Percentiles rank a stretch among this genome's conserved stretches.
Evolutionary conservation across 768 basidiomycete genomes (phyloP).

Genomic region (Suillus cothurnatus): DNA sequence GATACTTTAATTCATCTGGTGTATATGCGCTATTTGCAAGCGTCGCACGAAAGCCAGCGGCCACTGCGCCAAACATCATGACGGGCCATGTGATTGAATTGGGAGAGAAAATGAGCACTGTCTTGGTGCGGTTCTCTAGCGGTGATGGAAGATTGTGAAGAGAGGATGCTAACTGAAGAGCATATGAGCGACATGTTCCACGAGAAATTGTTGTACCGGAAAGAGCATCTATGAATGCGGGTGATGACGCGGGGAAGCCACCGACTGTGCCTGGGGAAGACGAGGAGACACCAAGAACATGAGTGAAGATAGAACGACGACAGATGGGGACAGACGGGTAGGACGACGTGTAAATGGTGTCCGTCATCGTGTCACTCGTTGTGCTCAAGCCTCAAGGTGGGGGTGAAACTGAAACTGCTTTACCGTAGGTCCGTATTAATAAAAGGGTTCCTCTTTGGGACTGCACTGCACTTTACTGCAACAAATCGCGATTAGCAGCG

Average conservation of each 20-base stretch:
- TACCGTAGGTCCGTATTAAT: not conserved
- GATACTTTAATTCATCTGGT: no score
- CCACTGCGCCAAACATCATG: constrained; percentile 33
- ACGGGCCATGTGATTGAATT: constrained; percentile 65
- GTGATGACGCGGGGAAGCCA: constrained; percentile 42
- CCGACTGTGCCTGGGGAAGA: constrained; percentile 37
- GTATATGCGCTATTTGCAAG: no score
- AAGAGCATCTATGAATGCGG: constrained; percentile 68
- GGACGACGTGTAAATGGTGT: constrained; percentile 22
- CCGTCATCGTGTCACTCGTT: constrained; percentile 18
- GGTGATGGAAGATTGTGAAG: constrained; percentile 47
- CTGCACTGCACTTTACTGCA: not conserved
- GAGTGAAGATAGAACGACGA: constrained; percentile 35
- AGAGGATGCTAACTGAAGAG: constrained; percentile 61
- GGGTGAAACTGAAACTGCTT: not conserved
- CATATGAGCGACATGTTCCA: constrained; percentile 49
- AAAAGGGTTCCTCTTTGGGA: not conserved
- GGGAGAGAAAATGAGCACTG: constrained; percentile 65
- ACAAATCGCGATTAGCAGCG: not conserved
- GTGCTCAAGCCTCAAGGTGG: not conserved
- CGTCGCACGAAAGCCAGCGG: no score
- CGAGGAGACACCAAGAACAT: constrained; percentile 24
- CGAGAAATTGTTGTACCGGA: constrained; percentile 61
- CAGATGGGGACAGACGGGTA: constrained; percentile 21
- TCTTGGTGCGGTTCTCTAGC: constrained; percentile 44